Base-by-base conservation (phyloP, 2,329 filamentous ascomycete species). In the Penicillium crustosum region DNA sequence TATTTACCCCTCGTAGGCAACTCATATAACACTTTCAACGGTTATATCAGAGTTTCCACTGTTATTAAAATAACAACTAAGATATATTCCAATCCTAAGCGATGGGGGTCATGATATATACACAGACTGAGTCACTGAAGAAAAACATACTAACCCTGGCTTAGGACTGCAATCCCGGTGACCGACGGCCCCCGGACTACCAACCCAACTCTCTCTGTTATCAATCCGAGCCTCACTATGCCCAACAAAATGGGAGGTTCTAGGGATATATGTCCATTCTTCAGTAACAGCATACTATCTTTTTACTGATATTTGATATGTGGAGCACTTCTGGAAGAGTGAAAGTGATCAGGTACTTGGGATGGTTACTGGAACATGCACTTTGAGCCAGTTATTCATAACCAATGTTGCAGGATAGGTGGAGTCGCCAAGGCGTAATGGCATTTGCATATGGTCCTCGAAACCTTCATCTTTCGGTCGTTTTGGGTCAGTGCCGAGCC, bases 361-460 rank as follows among this genome's bases (percentile, higher is more conserved):
- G 2, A 23, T 23, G 15, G 6, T 52, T 12, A 33, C 13, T 10
- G 44, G 42, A 56, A 57, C 38, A 21, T 42, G 38, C 17, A 35
- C 8, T n/a, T 53, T 29, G 27, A 53, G 49, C 53, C 43, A 58
- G 2, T 60, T n/a, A 21, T 49, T 35, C 41, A 55, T 23, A 9
- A 52, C 47, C 27, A 38, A 39, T 44, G 41, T 55, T 4, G 42
- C 50, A 33, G 58, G 50, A 41, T 49, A 54, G n/a, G 19, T 41
- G 1, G 41, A 29, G 27, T 54, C 49, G 4, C 50, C 55, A 45
- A 54, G 23, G 15, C 43, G 57, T 33, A 53, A 33, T 4, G 35
- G 38, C 21, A 53, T 47, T 29, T 39, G 41, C 29, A 45, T 23
- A 12, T 53, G 17, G 15, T 29, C 50, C 33, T 52, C 49, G 9